Evolutionary conservation across 2,329 filamentous ascomycete genomes (phyloP).

Genomic region (Sarocladiaceae sp.): DNA sequence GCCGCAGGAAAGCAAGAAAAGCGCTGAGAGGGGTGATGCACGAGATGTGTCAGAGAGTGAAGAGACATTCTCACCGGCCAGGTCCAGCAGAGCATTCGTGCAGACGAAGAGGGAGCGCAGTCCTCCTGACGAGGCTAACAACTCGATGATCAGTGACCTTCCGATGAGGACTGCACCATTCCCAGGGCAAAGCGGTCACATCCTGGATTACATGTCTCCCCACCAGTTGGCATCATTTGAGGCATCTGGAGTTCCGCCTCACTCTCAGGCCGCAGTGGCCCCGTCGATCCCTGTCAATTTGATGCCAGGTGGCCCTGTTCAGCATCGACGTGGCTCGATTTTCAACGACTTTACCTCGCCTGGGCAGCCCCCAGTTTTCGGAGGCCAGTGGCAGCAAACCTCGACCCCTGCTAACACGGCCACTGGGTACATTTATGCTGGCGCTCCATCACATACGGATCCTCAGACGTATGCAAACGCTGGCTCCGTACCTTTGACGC

Average conservation of each 20-base stretch:
- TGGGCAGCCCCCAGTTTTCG: not conserved
- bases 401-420: not conserved
- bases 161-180: constrained; percentile 2
- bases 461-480: not conserved
- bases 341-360: constrained; percentile 1
- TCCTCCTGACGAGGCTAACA: not conserved
- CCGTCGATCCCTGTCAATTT: not conserved
- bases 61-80: not conserved
- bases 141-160: not conserved
- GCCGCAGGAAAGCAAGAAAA: too few species aligned
- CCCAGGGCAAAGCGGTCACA: not conserved
- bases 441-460: not conserved
- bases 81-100: not conserved
- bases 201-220: constrained; percentile 3
- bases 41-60: constrained; percentile 34
- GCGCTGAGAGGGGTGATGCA: constrained; percentile 38
- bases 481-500: not conserved
- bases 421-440: not conserved
- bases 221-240: not conserved
- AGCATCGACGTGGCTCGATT: not conserved
- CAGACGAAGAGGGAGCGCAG: not conserved
- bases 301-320: not conserved
- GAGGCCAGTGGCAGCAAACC: not conserved
- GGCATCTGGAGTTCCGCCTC: not conserved
- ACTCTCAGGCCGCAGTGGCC: not conserved